Base-by-base conservation (phyloP, 192 early-diverging fungal species). In the Gonapodya prolifera region DNA sequence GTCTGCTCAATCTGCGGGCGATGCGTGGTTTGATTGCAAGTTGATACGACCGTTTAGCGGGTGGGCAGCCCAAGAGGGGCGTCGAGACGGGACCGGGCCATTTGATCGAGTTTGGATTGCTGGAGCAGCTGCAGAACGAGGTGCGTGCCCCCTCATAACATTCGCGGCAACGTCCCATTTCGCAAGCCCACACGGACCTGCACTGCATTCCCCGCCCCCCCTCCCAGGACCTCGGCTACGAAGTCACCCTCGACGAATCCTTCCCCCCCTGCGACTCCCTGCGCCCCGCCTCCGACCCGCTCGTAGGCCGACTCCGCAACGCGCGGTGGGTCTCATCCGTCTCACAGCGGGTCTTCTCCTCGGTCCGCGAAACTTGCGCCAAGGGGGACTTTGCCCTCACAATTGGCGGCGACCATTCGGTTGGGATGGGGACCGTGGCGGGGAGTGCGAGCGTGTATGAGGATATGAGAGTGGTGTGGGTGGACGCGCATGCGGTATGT, bases 401-500 rank as follows among this genome's bases (percentile, higher is more conserved):
- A 23, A 84, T 98, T 35, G 96, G 96, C 76, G 96, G 95, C 34
- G 96, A 98, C 85, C 96, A 98, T 80, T 95, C 95, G 28, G 87
- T 98, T 36, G 96, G 91, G 29, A 89, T 98, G 77, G 96, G 92
- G 69, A 97, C 96, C 33, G 85, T 98, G 0, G 88, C 89, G 35
- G 96, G 95, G 34, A 86, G 88, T 31, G 83, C 93, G 35, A 70
- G 87, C 13, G 92, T 91, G 31, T 87, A 96, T 83, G 85, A 91
- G 79, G 90, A 94, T 76, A 73, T 93, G 70, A 93, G 94, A 77
- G 88, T 98, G 79, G 89, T 98, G 76, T 98, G 95, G 96, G 89
- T 98, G 16, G 95, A 98, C 82, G 94, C 94, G 30, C 95, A 98
- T 78, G 93, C 94, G 61, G 91, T 92, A 85, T 83, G 89, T 87